Evolutionary conservation across 495 filamentous ascomycete genomes (phyloP).

Genomic region (Aspergillus affinis): DNA sequence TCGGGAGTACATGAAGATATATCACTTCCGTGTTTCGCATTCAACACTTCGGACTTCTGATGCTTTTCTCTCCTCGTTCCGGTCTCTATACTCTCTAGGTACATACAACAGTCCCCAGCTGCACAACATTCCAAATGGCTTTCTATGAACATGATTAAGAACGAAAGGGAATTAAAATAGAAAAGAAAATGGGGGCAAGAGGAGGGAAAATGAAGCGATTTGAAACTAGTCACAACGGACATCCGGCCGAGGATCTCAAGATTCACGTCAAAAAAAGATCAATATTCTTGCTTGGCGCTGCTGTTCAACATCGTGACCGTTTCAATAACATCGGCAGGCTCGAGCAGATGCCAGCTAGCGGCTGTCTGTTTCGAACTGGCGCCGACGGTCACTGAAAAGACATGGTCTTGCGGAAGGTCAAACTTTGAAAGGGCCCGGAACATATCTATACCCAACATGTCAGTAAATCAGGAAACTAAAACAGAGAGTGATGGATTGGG

Average conservation of each 20-base stretch:
- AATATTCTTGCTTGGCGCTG: conserved; percentile 35
- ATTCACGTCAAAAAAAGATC: background rate
- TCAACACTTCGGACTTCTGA: no score
- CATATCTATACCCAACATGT: conserved; percentile 45
- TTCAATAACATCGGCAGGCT: conserved; percentile 83
- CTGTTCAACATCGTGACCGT: conserved; percentile 69
- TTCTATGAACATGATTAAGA: background rate
- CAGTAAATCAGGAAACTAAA: conserved; percentile 1
- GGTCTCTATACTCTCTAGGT: background rate
- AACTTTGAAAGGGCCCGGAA: conserved; percentile 64
- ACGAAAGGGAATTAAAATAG: background rate
- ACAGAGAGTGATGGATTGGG: background rate
- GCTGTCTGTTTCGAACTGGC: conserved; percentile 82
- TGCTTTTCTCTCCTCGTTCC: background rate
- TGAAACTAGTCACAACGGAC: no score
- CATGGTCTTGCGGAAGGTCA: conserved; percentile 55
- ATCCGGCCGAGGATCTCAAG: background rate
- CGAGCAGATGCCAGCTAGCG: conserved; percentile 82
- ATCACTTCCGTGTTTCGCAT: no score
- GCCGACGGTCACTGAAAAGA: conserved; percentile 87
- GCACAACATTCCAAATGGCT: background rate
- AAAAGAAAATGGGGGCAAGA: background rate
- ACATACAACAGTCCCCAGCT: background rate
- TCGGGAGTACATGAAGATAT: no score
- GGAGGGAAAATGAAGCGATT: background rate